phyloP scores from a whole-genome alignment of 2,329 filamentous ascomycete genomes.

The Cladophialophora carrionii region DNA sequence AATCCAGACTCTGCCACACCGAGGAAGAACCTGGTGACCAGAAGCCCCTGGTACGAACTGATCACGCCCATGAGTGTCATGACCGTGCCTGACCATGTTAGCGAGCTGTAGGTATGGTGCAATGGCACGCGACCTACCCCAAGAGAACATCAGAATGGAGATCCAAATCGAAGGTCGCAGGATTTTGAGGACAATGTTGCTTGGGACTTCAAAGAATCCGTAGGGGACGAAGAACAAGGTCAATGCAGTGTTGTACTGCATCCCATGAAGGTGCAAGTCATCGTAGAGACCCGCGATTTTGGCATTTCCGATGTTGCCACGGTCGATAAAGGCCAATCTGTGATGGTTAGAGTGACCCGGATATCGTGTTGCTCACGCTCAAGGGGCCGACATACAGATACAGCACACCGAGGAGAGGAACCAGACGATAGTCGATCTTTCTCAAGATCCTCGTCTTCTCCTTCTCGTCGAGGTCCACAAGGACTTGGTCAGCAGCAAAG shows the following conservation, averaged over 20 bases:
- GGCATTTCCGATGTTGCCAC: conserved; percentile 54
- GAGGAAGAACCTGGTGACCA: conserved; percentile 53
- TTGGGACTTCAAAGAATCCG: conserved; percentile 47
- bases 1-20: conserved; percentile 53
- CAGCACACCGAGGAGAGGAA: conserved; percentile 51
- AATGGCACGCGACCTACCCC: conserved; percentile 34
- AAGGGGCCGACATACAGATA: conserved; percentile 50
- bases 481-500: conserved; percentile 18
- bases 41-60: conserved; percentile 46
- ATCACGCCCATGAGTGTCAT: conserved; percentile 53
- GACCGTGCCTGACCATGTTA: conserved; percentile 44
- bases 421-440: conserved; percentile 50
- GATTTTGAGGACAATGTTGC: conserved; percentile 54
- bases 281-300: conserved; percentile 50
- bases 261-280: conserved; percentile 49
- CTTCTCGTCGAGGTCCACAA: conserved; percentile 24
- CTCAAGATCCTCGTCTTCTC: conserved; percentile 42
- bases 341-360: neutral
- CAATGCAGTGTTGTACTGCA: conserved; percentile 45
- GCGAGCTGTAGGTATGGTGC: neutral
- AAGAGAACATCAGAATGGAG: conserved; percentile 29
- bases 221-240: conserved; percentile 39
- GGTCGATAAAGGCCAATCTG: conserved; percentile 42
- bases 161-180: conserved; percentile 34
- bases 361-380: conserved; percentile 11